These are phyloP conservation scores for Cymbopogon citratus DNA, from an alignment of 176 grass and related monocot genomes.

Conservation along the genomic window DNA sequence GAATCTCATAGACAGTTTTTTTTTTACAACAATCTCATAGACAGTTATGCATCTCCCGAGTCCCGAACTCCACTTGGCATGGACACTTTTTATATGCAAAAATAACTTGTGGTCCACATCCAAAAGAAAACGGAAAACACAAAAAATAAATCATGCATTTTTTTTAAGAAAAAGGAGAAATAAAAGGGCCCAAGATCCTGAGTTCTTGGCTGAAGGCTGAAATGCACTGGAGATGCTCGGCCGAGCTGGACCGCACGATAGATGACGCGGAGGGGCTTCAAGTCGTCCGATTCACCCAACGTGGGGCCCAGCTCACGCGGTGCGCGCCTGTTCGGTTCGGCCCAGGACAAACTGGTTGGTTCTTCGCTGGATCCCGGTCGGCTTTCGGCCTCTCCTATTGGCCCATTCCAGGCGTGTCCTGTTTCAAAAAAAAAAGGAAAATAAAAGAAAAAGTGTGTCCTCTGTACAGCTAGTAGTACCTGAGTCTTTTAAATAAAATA, in stretches of 20 bases:
- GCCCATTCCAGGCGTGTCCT: not conserved
- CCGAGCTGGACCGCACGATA: conserved; percentile 11
- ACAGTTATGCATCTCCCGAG: conserved; percentile 12
- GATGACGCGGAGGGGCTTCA: not conserved
- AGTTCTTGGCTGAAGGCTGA: not conserved
- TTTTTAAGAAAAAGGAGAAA: not conserved
- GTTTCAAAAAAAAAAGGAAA: too few species aligned
- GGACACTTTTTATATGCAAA: not conserved
- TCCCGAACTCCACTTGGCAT: conserved; percentile 11
- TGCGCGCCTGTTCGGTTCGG: not conserved
- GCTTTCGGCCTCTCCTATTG: not conserved
- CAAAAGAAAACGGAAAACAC: not conserved
- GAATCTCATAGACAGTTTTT: not conserved
- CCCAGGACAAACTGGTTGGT: not conserved
- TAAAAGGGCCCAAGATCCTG: not conserved
- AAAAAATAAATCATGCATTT: not conserved
- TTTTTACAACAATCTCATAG: not conserved
- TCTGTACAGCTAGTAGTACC: not conserved
- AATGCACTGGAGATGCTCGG: conserved; percentile 22
- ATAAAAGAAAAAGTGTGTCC: too few species aligned
- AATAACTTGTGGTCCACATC: conserved; percentile 9
- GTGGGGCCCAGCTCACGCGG: not conserved
- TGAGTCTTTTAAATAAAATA: not conserved
- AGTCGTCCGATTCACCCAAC: not conserved
- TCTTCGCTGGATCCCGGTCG: conserved; percentile 18